A percentile compares a stretch with the other conserved stretches of the same genome.
phyloP scores from a whole-genome alignment of 2,329 filamentous ascomycete genomes.

The Apiospora malaysiana region DNA sequence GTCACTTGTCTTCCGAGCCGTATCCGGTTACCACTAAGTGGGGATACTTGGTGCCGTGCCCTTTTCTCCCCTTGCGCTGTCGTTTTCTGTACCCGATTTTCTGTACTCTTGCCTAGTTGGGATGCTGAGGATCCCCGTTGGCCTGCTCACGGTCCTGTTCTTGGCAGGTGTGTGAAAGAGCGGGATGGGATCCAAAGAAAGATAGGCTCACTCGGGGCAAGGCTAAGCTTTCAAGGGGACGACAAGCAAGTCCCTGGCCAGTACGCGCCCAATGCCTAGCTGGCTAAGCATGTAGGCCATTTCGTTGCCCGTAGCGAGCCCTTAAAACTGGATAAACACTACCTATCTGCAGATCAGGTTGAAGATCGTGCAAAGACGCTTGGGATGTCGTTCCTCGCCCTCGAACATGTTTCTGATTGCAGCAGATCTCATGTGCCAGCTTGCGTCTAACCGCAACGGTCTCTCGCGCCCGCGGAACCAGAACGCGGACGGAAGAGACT shows the following conservation, averaged over 20 bases:
- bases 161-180: slow-evolving; percentile 3
- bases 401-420: slow-evolving; percentile 9
- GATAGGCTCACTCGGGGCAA: not conserved
- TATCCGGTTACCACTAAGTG: slow-evolving; percentile 22
- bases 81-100: not conserved
- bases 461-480: slow-evolving; percentile 4
- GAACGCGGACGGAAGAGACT: not conserved
- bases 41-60: not conserved
- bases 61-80: not conserved
- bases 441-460: slow-evolving; percentile 1
- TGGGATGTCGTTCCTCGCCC: slow-evolving; percentile 10
- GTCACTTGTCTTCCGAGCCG: slow-evolving; percentile 21
- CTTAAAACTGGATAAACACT: slow-evolving; percentile 16
- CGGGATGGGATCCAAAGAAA: not conserved
- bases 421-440: slow-evolving; percentile 15
- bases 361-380: slow-evolving; percentile 7
- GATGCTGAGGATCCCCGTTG: not conserved
- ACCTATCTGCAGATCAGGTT: slow-evolving; percentile 9
- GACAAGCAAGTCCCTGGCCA: not conserved
- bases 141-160: slow-evolving; percentile 9
- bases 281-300: not conserved
- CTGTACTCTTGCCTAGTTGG: slow-evolving; percentile 3
- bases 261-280: not conserved
- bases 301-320: not conserved
- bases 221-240: not conserved